Evolutionary conservation across 345 rosid species (phyloP), one percentile per base, ranked within the genome.

Genomic region (Salix arbutifolia): DNA sequence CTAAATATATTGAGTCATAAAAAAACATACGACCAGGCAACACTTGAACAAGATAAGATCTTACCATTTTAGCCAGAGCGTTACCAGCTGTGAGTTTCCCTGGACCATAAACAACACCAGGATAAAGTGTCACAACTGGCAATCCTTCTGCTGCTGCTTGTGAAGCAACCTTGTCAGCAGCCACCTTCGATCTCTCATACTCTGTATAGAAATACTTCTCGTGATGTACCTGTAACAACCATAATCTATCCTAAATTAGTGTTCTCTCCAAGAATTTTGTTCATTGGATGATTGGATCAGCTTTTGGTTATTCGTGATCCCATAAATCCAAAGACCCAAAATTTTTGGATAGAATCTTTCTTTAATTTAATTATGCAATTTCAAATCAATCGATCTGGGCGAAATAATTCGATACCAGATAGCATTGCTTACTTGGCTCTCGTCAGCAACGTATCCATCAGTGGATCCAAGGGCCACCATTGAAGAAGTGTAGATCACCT

Each of bases 51-150:
- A 46, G 52, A 13, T 46, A 46, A 4, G 52, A 46, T 46, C 84
- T 81, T 84, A 95, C 97, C 91, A 91, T 70, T 73, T 72, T 84
- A 71, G 97, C 94, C 60, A 88, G 88, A 46, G 89, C 48, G 76
- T 95, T 95, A 70, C 97, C 97, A 6, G 87, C 48, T 23, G 88
- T 90, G 79, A 91, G 91, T 90, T 92, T 92, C 42, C 99, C 99
- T 0, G 91, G 86, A 40, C 96, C 99, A 65, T 90, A 95, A 26
- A 95, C 84, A 53, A 91, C 91, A 71, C 99, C 99, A 8, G 99
- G 99, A 84, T 91, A 91, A 72, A 92, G 69, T 67, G 82, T 65
- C 72, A 90, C 81, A n/a, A 95, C 72, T 0, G 97, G 96, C 26
- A 91, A 72, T 19, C 97, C 99, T 14, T 66, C 69, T 21, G 69